Conservation (phyloP, 2,329 filamentous ascomycete species). For the Xylaria sp. region DNA sequence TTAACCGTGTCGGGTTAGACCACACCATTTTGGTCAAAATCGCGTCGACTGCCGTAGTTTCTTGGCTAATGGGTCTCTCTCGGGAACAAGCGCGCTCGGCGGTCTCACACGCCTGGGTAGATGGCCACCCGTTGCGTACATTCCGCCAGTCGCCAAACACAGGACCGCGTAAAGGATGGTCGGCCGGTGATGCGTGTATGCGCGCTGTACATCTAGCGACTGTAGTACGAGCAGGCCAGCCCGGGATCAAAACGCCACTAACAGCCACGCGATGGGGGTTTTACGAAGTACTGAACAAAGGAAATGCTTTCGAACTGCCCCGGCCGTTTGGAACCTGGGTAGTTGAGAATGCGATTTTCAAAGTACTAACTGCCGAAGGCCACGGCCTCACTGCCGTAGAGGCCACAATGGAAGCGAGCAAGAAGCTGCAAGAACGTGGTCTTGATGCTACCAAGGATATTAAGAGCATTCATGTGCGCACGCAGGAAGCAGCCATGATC, state of each 20-base stretch:
- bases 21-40: constrained; percentile 57
- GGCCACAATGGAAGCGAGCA: constrained; percentile 30
- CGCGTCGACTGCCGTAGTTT: constrained; percentile 53
- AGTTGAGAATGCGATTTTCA: constrained; percentile 45
- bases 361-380: constrained; percentile 39
- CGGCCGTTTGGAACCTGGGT: constrained; percentile 41
- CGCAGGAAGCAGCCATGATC: constrained; percentile 37
- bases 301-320: constrained; percentile 40
- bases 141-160: constrained; percentile 52
- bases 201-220: constrained; percentile 54
- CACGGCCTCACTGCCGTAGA: constrained; percentile 38
- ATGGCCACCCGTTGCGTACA: constrained; percentile 52
- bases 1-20: constrained; percentile 55
- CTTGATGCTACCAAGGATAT: constrained; percentile 34
- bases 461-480: constrained; percentile 35
- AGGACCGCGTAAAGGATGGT: constrained; percentile 56
- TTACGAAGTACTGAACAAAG: constrained; percentile 41
- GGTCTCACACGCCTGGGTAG: constrained; percentile 55
- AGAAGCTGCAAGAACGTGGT: constrained; percentile 32
- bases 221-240: constrained; percentile 43
- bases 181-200: constrained; percentile 55
- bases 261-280: constrained; percentile 53
- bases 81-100: constrained; percentile 51
- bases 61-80: constrained; percentile 52
- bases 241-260: constrained; percentile 46